phyloP scores from a whole-genome alignment of 257 asterid species.

The Forsythia suspensa region DNA sequence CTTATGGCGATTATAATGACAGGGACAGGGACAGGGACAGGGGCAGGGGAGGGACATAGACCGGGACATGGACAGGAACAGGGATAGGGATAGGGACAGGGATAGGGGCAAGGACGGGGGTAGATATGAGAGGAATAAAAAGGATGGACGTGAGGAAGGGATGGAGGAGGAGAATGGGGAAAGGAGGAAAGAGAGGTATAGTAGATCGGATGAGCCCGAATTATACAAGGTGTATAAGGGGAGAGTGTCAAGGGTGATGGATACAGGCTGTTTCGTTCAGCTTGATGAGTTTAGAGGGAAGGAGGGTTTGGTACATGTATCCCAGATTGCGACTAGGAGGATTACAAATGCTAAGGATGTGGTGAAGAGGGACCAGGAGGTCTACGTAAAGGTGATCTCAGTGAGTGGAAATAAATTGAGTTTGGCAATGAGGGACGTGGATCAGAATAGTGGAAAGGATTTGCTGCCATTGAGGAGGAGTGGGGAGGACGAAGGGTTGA shows the following conservation, averaged over 20 bases:
- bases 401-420: constrained; percentile 80
- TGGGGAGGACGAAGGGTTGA: constrained; percentile 49
- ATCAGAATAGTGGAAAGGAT: constrained; percentile 84
- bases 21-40: constrained; percentile 6
- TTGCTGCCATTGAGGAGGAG: constrained; percentile 78
- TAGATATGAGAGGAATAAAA: constrained; percentile 20
- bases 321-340: constrained; percentile 85
- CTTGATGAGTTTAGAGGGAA: constrained; percentile 67
- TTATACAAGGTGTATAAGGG: constrained; percentile 78
- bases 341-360: constrained; percentile 83
- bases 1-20: background rate
- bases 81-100: constrained; percentile 11
- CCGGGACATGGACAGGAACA: background rate
- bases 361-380: constrained; percentile 91
- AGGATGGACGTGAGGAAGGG: constrained; percentile 38
- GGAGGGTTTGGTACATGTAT: constrained; percentile 88
- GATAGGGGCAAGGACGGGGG: constrained; percentile 9
- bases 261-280: constrained; percentile 93
- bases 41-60: background rate
- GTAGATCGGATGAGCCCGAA: constrained; percentile 52
- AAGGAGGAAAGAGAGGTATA: constrained; percentile 27
- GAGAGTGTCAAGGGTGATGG: constrained; percentile 89
- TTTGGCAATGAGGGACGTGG: constrained; percentile 91
- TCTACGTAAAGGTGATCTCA: constrained; percentile 80
- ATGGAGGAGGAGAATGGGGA: constrained; percentile 45